Evolutionary conservation across 768 basidiomycete species (phyloP).

Genomic region (Leccinum obscurum): DNA sequence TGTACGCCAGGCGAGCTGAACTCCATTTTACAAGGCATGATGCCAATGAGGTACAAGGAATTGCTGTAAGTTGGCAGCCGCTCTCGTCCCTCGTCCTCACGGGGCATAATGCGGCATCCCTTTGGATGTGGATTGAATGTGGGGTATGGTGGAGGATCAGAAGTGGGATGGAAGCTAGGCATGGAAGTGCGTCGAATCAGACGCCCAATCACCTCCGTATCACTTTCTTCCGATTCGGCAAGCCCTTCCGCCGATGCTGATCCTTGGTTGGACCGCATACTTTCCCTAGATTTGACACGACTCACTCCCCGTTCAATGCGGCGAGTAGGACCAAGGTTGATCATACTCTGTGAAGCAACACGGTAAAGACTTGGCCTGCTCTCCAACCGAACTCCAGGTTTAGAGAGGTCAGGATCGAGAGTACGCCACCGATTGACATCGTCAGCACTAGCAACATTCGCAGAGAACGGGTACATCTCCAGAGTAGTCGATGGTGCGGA

Average conservation of each 20-base stretch:
- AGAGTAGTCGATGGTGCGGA: slow-evolving; percentile 8
- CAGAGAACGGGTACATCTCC: slow-evolving; percentile 19
- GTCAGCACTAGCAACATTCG: slow-evolving; percentile 12
- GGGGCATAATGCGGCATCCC: slow-evolving; percentile 34
- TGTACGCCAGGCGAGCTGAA: slow-evolving; percentile 83
- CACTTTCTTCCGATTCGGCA: slow-evolving; percentile 22
- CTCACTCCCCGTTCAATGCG: slow-evolving; percentile 28
- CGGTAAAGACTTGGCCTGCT: slow-evolving; percentile 52
- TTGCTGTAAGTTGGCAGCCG: slow-evolving; percentile 81
- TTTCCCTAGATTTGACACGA: slow-evolving; percentile 21
- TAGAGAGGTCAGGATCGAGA: slow-evolving; percentile 7
- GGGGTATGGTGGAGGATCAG: slow-evolving; percentile 71
- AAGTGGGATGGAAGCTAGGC: slow-evolving; percentile 60
- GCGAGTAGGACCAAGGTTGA: slow-evolving; percentile 46
- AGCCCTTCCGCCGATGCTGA: slow-evolving; percentile 14
- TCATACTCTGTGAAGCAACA: slow-evolving; percentile 62
- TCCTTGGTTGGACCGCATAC: slow-evolving; percentile 6
- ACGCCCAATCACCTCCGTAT: slow-evolving; percentile 35
- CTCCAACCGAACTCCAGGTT: slow-evolving; percentile 11
- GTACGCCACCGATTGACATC: not conserved
- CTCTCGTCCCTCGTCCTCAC: slow-evolving; percentile 86
- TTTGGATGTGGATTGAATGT: slow-evolving; percentile 37
- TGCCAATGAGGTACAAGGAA: slow-evolving; percentile 72
- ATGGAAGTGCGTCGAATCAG: slow-evolving; percentile 65
- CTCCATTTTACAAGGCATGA: slow-evolving; percentile 92